phyloP scores from a whole-genome alignment of 768 basidiomycete species.

The Chiua virens region DNA sequence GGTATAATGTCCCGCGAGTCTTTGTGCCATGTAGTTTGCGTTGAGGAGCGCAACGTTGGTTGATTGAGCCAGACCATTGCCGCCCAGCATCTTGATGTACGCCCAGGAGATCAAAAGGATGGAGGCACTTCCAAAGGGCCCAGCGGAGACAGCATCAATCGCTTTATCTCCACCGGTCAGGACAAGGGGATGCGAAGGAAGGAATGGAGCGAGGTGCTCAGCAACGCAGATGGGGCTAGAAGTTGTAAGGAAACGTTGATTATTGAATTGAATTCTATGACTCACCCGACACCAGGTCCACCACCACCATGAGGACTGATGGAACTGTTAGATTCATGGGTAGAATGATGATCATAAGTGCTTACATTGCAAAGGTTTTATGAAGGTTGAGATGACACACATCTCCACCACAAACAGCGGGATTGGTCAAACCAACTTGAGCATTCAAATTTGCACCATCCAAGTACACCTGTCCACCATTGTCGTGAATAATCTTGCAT shows the following conservation, averaged over 20 bases:
- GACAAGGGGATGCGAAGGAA: constrained; percentile 83
- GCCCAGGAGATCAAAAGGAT: constrained; percentile 98
- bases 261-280: neutral
- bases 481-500: constrained; percentile 89
- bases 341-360: neutral
- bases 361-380: constrained; percentile 95
- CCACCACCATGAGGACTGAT: constrained; percentile 93
- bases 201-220: constrained; percentile 90
- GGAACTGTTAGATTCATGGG: neutral
- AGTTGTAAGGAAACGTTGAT: neutral
- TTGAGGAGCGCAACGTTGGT: constrained; percentile 88
- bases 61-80: constrained; percentile 80
- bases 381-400: constrained; percentile 98
- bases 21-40: constrained; percentile 96
- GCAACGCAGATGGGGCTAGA: constrained; percentile 88
- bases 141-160: constrained; percentile 88
- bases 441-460: constrained; percentile 96
- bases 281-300: constrained; percentile 91
- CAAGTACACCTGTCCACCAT: constrained; percentile 96
- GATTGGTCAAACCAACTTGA: constrained; percentile 90
- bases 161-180: constrained; percentile 63
- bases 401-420: constrained; percentile 94
- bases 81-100: constrained; percentile 99
- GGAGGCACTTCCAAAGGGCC: constrained; percentile 92
- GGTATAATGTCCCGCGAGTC: constrained; percentile 81